Conservation (phyloP, 2,329 filamentous ascomycete genomes). For the Apiospora saccharicola region DNA sequence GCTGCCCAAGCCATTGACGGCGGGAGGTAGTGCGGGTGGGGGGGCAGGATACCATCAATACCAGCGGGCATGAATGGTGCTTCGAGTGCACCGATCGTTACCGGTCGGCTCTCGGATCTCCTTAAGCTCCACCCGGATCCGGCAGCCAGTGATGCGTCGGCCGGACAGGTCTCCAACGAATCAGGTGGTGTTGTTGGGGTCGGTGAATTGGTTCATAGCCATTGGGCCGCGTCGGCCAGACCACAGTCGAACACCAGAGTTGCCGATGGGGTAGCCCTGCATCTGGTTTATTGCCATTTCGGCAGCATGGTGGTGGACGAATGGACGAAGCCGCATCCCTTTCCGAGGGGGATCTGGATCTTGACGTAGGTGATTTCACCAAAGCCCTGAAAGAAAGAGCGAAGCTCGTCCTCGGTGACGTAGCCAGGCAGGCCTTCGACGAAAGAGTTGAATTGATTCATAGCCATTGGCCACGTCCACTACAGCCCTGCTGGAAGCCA, state of each 20-base stretch:
- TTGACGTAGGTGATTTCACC: constrained; percentile 99
- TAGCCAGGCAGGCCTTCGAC: constrained; percentile 97
- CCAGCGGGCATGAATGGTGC: background rate
- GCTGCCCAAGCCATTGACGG: constrained; percentile 33
- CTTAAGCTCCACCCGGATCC: background rate
- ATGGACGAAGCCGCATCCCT: constrained; percentile 98
- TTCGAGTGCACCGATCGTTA: too few relatives aligned
- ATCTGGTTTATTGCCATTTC: constrained; percentile 99
- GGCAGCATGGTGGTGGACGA: constrained; percentile 96
- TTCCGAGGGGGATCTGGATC: constrained; percentile 84
- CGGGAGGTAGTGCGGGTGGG: background rate
- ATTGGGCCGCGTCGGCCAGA: background rate
- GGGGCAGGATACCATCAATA: background rate
- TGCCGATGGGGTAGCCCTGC: constrained; percentile 99
- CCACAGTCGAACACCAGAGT: constrained; percentile 92
- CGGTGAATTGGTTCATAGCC: background rate
- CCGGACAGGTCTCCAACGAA: background rate
- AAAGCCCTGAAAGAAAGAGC: constrained; percentile 99
- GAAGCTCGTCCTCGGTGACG: constrained; percentile 97
- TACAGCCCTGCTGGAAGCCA: too few relatives aligned
- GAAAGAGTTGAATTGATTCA: constrained; percentile 99
- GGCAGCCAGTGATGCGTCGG: background rate
- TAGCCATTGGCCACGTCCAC: constrained; percentile 56
- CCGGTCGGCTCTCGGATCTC: too few relatives aligned
- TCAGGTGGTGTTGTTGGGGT: background rate